Evolutionary conservation across 352 stramenopile genomes (phyloP), one percentile per base, ranked within the genome.

Genomic region (Phytophthora agathidicida): DNA sequence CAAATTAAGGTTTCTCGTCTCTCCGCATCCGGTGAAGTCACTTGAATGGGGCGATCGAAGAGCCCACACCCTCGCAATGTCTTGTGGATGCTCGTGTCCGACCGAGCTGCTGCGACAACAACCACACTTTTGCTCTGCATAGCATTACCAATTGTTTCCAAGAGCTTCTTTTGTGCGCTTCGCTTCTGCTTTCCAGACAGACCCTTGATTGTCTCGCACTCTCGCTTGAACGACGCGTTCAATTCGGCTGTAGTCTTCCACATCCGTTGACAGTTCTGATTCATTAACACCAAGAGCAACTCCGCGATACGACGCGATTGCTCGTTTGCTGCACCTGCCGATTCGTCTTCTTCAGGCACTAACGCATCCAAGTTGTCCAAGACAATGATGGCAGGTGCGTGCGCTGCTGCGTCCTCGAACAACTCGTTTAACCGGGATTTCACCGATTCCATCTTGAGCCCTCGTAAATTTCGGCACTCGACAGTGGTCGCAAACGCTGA

Each of bases 291-390:
- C 22, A 88, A 66, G 1, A 96, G 32, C 30, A 87, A 72, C 42
- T 96, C 87, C 0, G 86, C 88, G 5, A 96, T 87, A n/a, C 86
- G 86, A 13, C 84, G 77, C 7, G 88, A 82, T 70, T 96, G 88
- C n/a, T 94, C 87, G 38, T 96, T 96, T 5, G 75, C 80, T 11
- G 75, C 64, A 16, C 83, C 81, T 22, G 62, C 71, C 11, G 84
- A 79, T 22, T 96, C 88, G 16, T 88, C 70, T 71, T 96, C 87
- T 55, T 88, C 75, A 8, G 87, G 89, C 5, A 90, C 69, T 13
- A 97, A 48, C 16, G 85, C 83, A 45, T 97, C 87, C 41, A 97
- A 42, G 38, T 97, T 93, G 55, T 97, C 89, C 26, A 97, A 46
- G 1, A 89, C 52, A 30, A 97, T 62, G 3, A 96, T 24, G 11